These are phyloP conservation scores for Talaromyces sp. DNA, from an alignment of 2,329 filamentous ascomycete genomes.

Conservation along the genomic window DNA sequence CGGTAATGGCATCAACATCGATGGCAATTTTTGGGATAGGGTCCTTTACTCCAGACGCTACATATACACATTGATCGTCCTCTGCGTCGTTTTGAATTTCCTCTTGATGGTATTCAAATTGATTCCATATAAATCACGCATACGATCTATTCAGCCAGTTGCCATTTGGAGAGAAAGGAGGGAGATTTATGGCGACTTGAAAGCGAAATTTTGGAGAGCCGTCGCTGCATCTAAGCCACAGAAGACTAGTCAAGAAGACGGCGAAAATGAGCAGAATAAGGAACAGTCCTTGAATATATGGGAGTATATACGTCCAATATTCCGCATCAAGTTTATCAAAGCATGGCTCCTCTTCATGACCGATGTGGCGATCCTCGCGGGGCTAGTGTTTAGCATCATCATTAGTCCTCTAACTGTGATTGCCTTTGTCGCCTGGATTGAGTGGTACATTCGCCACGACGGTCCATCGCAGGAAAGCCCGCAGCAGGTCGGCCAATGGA, in stretches of 20 bases:
- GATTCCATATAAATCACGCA: neutral
- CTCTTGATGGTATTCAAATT: neutral
- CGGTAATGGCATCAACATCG: too few species aligned
- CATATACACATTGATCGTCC: neutral
- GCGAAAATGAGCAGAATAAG: neutral
- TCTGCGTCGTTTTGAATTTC: neutral
- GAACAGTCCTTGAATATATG: neutral
- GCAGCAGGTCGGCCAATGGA: slow-evolving; percentile 28
- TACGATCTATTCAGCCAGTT: neutral
- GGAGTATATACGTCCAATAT: neutral
- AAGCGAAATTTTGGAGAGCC: neutral
- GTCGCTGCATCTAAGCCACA: neutral
- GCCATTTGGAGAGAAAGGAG: neutral
- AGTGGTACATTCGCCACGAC: slow-evolving; percentile 25
- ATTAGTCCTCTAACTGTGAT: slow-evolving; percentile 24
- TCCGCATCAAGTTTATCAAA: neutral
- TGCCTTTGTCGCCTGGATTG: slow-evolving; percentile 28
- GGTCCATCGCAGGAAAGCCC: slow-evolving; percentile 22
- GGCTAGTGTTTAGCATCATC: slow-evolving; percentile 22
- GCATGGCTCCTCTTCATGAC: neutral
- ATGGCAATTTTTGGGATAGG: neutral
- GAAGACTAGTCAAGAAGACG: neutral
- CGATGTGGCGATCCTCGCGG: neutral
- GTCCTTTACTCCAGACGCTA: neutral
- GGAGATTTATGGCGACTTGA: neutral